phyloP scores from a whole-genome alignment of 2,329 filamentous ascomycete genomes.

The Calonectria montana region DNA sequence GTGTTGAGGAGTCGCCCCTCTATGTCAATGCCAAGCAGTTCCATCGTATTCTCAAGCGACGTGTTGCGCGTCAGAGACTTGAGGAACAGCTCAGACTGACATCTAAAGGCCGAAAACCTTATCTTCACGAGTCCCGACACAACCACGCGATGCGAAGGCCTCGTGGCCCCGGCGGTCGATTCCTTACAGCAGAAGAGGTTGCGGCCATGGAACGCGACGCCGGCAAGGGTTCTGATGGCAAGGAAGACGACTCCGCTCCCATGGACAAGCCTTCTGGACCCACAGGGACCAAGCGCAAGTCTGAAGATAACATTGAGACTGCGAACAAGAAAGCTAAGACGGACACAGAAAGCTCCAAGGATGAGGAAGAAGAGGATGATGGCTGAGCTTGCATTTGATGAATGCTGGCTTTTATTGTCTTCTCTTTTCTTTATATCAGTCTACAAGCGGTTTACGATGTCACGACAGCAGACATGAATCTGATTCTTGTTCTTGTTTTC shows the following conservation, averaged over 20 bases:
- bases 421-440: constrained; percentile 37
- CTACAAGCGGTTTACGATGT: constrained; percentile 50
- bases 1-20: constrained; percentile 89
- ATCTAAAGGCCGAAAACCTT: constrained; percentile 95
- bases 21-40: constrained; percentile 99
- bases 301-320: constrained; percentile 59
- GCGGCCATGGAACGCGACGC: constrained; percentile 81
- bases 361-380: constrained; percentile 58
- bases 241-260: constrained; percentile 40
- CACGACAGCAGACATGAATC: constrained; percentile 47
- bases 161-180: constrained; percentile 91
- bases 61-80: constrained; percentile 91
- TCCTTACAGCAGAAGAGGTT: constrained; percentile 96
- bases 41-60: constrained; percentile 93
- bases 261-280: constrained; percentile 40
- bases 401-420: constrained; percentile 37
- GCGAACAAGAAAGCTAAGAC: constrained; percentile 70
- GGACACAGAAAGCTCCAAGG: constrained; percentile 53
- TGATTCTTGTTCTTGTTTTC: constrained; percentile 32
- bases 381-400: constrained; percentile 46
- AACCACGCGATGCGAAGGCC: constrained; percentile 98
- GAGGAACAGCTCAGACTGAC: constrained; percentile 93
- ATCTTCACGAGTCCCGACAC: constrained; percentile 95
- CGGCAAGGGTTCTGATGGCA: constrained; percentile 58
- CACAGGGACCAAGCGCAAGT: constrained; percentile 70